A percentile compares a stretch with the other conserved stretches of the same genome.
These are phyloP conservation scores for Boletus reticulatus DNA, from an alignment of 768 basidiomycete genomes.

Conservation along the genomic window DNA sequence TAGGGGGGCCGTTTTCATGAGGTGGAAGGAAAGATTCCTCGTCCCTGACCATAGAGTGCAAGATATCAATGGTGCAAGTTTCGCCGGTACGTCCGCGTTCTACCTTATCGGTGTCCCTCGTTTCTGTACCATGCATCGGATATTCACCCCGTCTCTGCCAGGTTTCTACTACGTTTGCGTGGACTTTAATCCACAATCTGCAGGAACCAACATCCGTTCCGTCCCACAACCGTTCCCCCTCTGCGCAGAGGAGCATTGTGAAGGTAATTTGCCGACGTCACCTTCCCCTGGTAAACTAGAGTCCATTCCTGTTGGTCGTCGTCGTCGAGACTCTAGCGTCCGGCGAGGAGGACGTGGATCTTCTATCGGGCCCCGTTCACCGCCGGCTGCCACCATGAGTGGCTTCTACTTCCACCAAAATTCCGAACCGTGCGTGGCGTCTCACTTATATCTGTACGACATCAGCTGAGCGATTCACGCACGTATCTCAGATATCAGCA, in stretches of 20 bases:
- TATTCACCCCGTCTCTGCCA: conserved; percentile 26
- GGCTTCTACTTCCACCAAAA: conserved; percentile 95
- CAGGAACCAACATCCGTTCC: conserved; percentile 32
- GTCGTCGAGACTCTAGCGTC: conserved; percentile 46
- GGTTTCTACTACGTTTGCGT: conserved; percentile 97
- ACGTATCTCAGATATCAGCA: conserved; percentile 73
- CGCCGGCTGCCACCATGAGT: conserved; percentile 70
- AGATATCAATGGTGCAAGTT: conserved; percentile 93
- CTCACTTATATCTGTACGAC: neutral
- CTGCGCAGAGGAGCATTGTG: conserved; percentile 27
- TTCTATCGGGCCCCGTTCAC: conserved; percentile 45
- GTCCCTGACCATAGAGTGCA: conserved; percentile 93
- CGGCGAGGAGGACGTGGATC: conserved; percentile 45
- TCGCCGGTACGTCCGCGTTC: conserved; percentile 65
- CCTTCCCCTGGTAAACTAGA: conserved; percentile 37
- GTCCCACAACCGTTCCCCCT: conserved; percentile 37
- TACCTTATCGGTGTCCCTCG: neutral
- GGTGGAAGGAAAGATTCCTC: conserved; percentile 95
- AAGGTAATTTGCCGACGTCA: conserved; percentile 28
- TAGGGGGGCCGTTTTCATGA: conserved; percentile 86
- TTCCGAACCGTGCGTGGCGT: conserved; percentile 78
- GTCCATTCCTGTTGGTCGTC: conserved; percentile 35
- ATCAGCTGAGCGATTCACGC: conserved; percentile 8
- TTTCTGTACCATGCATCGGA: conserved; percentile 15
- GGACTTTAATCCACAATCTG: conserved; percentile 74